Conservation (phyloP, 768 basidiomycete genomes). For the Gautieria morchelliformis region DNA sequence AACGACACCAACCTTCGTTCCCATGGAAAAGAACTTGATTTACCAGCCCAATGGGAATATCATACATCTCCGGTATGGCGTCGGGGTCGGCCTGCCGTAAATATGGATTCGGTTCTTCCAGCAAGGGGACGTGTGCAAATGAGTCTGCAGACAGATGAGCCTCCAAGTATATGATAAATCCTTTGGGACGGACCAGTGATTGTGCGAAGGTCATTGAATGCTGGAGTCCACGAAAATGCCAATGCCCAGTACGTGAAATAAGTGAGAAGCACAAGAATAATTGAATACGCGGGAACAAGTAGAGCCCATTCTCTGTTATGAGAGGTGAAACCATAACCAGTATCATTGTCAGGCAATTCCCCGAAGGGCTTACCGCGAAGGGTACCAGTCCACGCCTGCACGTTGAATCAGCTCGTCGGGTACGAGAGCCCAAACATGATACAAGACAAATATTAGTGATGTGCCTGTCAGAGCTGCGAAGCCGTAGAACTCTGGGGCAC, state of each 20-base stretch:
- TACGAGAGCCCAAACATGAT: slow-evolving; percentile 71
- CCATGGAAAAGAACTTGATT: slow-evolving; percentile 51
- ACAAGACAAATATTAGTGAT: slow-evolving; percentile 56
- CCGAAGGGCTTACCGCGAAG: slow-evolving; percentile 51
- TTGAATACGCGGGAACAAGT: slow-evolving; percentile 68
- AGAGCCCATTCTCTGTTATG: slow-evolving; percentile 71
- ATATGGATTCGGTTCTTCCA: slow-evolving; percentile 32
- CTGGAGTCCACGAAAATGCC: slow-evolving; percentile 61
- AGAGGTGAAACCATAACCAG: not conserved
- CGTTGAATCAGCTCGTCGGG: slow-evolving; percentile 60
- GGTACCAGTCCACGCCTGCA: slow-evolving; percentile 76
- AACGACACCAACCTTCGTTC: not conserved
- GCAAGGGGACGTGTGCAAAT: slow-evolving; percentile 40
- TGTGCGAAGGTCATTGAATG: slow-evolving; percentile 56
- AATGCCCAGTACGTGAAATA: slow-evolving; percentile 72
- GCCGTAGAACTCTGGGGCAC: slow-evolving; percentile 83
- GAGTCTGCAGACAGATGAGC: slow-evolving; percentile 34
- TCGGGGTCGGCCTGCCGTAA: slow-evolving; percentile 34
- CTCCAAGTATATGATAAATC: not conserved
- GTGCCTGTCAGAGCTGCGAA: slow-evolving; percentile 82
- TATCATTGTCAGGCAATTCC: not conserved
- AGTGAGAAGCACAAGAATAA: slow-evolving; percentile 61
- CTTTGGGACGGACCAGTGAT: slow-evolving; percentile 44
- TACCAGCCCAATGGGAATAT: slow-evolving; percentile 74
- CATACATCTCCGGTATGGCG: slow-evolving; percentile 59